phyloP scores from a whole-genome alignment of 1,284 basidiomycete genomes.

The Tylopilus orsonianus region DNA sequence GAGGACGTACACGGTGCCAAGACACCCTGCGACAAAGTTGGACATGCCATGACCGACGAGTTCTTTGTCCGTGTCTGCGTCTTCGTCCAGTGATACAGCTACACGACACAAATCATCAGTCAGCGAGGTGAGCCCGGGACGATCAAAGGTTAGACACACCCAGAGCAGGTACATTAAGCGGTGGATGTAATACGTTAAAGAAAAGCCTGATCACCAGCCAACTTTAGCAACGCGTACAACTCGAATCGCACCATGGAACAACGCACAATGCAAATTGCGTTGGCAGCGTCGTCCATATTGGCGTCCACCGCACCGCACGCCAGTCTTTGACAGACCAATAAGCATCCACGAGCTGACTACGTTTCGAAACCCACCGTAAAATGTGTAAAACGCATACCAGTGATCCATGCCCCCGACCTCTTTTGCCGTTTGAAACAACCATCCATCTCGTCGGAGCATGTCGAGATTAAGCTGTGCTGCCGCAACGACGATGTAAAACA shows the following conservation, averaged over 20 bases:
- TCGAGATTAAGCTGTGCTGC: conserved; percentile 64
- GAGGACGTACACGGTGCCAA: conserved; percentile 73
- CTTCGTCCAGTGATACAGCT: conserved; percentile 90
- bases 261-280: conserved; percentile 76
- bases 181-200: conserved; percentile 94
- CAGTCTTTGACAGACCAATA: conserved; percentile 17
- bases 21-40: conserved; percentile 78
- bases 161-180: conserved; percentile 90
- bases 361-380: conserved; percentile 55
- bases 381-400: conserved; percentile 84
- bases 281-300: conserved; percentile 76
- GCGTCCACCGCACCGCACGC: conserved; percentile 50
- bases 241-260: conserved; percentile 2
- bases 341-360: not conserved
- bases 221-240: conserved; percentile 2
- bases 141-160: conserved; percentile 41
- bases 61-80: conserved; percentile 92
- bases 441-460: conserved; percentile 66
- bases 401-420: conserved; percentile 49
- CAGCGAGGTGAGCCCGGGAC: not conserved
- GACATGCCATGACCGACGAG: conserved; percentile 92
- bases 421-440: conserved; percentile 81
- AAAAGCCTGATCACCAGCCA: conserved; percentile 54
- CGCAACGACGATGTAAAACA: conserved; percentile 83
- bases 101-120: not conserved